A percentile compares a stretch with the other conserved stretches of the same genome.
Conservation (phyloP, 176 grass and related monocot species). For the Avena atlantica region DNA sequence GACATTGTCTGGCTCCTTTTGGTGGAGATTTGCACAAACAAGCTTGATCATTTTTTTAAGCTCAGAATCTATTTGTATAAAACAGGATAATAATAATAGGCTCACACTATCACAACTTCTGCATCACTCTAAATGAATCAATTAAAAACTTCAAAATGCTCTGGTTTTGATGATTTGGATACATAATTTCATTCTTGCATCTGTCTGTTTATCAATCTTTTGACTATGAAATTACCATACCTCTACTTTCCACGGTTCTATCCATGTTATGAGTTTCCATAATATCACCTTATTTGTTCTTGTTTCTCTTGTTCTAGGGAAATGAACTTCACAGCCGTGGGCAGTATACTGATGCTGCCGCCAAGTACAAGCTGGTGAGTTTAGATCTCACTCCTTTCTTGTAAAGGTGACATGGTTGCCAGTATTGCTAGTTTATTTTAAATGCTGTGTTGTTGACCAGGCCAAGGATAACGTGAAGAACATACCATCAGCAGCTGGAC, state of each 20-base stretch:
- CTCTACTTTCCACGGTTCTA: conserved; percentile 19
- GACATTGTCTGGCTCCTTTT: not conserved
- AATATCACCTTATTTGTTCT: conserved; percentile 12
- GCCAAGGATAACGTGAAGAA: conserved; percentile 87
- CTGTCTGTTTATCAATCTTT: not conserved
- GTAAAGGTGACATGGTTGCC: not conserved
- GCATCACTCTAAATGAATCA: not conserved
- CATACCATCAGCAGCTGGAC: conserved; percentile 54
- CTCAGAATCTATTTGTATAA: not conserved
- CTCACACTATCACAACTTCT: conserved; percentile 21
- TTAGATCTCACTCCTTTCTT: conserved; percentile 20
- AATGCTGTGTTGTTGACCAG: conserved; percentile 54
- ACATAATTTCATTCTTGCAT: conserved; percentile 4
- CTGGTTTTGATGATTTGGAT: conserved; percentile 20
- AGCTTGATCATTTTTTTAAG: not conserved
- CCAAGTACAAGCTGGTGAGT: conserved; percentile 92
- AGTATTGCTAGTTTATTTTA: conserved; percentile 20
- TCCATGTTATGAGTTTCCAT: conserved; percentile 18
- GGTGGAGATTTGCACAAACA: not conserved
- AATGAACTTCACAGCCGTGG: conserved; percentile 83
- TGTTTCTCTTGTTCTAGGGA: conserved; percentile 59
- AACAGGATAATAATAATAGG: conserved; percentile 19
- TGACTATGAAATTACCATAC: not conserved
- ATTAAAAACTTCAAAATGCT: not conserved
- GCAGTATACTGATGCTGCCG: conserved; percentile 75